These are phyloP conservation scores for Cyclostephanos tholiformis DNA, from an alignment of 108 stramenopile genomes.

Conservation along the genomic window DNA sequence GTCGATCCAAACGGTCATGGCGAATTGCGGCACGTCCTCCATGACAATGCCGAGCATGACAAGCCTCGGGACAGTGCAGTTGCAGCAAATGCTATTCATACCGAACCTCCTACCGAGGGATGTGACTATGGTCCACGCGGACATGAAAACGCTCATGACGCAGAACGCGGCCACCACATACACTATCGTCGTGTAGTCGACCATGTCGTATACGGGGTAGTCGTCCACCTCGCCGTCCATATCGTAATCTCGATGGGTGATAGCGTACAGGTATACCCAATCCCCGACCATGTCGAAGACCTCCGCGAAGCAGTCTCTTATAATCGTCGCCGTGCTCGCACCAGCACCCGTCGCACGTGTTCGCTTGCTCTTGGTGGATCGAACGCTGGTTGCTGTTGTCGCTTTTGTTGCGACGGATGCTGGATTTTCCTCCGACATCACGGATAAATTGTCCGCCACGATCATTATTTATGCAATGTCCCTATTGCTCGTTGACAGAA, in stretches of 20 bases:
- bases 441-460: neutral
- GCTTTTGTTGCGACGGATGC: neutral
- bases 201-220: neutral
- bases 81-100: conserved; percentile 31
- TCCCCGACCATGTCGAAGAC: conserved; percentile 14
- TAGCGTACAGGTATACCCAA: conserved; percentile 12
- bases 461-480: neutral
- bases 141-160: conserved; percentile 16
- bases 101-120: conserved; percentile 14
- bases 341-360: neutral
- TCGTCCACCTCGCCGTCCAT: neutral
- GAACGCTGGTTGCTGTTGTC: neutral
- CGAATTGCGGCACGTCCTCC: conserved; percentile 40
- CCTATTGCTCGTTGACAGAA: neutral
- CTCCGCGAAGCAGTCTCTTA: conserved; percentile 1
- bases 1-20: conserved; percentile 29
- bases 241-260: conserved; percentile 9
- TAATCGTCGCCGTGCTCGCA: neutral
- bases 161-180: conserved; percentile 25
- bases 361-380: too few species aligned
- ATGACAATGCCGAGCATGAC: conserved; percentile 16
- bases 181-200: conserved; percentile 7
- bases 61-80: conserved; percentile 34
- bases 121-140: conserved; percentile 26
- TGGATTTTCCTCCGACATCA: neutral